Percentiles rank a stretch among this genome's conserved stretches.
Conservation (phyloP, 2,329 filamentous ascomycete genomes). For the Colletotrichum viniferum region DNA sequence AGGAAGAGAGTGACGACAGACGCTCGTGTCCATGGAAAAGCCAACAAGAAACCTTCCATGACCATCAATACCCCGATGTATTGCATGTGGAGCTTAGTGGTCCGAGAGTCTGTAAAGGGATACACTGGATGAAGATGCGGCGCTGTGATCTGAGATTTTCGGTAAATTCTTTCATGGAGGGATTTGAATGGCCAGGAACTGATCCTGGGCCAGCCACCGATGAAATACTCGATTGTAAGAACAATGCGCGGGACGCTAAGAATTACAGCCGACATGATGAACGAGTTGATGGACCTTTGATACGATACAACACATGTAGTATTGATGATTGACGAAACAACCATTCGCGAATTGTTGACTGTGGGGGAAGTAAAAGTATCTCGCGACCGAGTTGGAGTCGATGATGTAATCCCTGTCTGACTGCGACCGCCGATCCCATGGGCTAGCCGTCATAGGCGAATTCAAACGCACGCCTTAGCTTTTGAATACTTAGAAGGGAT, state of each 20-base stretch:
- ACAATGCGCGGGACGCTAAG: neutral
- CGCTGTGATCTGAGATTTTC: conserved; percentile 2
- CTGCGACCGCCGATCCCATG: neutral
- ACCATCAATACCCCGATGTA: neutral
- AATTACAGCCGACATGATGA: neutral
- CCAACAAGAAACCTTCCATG: neutral
- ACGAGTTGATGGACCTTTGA: neutral
- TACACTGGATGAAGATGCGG: neutral
- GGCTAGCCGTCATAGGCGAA: neutral
- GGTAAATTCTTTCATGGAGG: conserved; percentile 6
- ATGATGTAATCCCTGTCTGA: neutral
- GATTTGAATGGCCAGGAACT: conserved; percentile 1
- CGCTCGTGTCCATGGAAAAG: neutral
- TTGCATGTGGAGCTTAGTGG: neutral
- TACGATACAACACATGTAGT: no score
- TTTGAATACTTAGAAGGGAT: neutral
- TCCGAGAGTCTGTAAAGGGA: neutral
- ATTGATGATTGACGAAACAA: neutral
- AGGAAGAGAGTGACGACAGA: neutral
- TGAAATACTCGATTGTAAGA: neutral
- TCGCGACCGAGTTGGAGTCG: neutral
- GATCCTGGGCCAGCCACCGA: conserved; percentile 4
- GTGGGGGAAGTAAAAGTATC: neutral
- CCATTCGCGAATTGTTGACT: neutral
- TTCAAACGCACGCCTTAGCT: neutral